phyloP scores from a whole-genome alignment of 257 asterid species.

The Thymus mandschuricus region DNA sequence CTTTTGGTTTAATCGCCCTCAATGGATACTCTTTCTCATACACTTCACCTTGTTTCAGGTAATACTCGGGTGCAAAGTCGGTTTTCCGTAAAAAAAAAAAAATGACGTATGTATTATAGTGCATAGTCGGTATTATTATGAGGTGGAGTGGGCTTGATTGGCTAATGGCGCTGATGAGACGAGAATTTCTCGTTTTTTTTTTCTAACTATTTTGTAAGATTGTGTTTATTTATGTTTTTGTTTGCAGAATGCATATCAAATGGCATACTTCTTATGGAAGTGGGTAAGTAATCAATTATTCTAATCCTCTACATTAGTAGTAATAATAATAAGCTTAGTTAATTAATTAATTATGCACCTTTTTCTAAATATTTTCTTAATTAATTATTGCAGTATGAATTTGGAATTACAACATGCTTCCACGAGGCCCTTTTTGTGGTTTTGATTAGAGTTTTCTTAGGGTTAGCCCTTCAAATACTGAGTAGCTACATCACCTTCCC shows the following conservation, averaged over 20 bases:
- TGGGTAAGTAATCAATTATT: constrained; percentile 43
- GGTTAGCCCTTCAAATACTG: constrained; percentile 58
- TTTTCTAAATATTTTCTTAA: neutral
- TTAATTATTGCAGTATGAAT: constrained; percentile 54
- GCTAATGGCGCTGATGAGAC: too few species aligned
- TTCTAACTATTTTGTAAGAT: too few species aligned
- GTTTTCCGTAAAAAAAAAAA: too few species aligned
- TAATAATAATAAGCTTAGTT: neutral
- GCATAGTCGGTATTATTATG: too few species aligned
- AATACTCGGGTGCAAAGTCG: neutral
- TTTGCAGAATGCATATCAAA: constrained; percentile 71
- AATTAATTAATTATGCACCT: neutral
- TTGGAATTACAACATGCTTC: constrained; percentile 58
- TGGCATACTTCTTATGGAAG: constrained; percentile 76
- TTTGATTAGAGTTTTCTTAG: constrained; percentile 52
- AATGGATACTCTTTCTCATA: constrained; percentile 64
- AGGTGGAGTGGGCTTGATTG: too few species aligned
- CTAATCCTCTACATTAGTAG: neutral
- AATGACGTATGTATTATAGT: too few species aligned
- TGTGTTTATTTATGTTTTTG: too few species aligned
- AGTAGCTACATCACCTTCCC: constrained; percentile 77
- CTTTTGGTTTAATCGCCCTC: constrained; percentile 70
- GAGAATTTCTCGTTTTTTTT: too few species aligned
- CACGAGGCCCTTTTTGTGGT: constrained; percentile 53
- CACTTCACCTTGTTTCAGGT: constrained; percentile 71